Conservation (phyloP, 2,329 filamentous ascomycete species). For the Penicillium sp. region DNA sequence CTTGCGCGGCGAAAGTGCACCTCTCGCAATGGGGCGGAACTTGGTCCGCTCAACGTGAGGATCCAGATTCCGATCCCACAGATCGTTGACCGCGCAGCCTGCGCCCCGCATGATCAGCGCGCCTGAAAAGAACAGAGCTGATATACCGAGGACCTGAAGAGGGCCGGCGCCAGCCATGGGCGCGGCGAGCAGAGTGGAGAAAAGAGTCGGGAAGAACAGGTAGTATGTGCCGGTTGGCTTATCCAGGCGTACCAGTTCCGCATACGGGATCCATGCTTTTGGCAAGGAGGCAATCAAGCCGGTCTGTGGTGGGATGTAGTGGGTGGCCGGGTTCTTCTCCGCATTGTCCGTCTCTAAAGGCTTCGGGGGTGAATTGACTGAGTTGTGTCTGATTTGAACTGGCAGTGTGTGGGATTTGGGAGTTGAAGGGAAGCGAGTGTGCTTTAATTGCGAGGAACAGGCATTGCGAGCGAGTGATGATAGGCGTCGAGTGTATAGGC, state of each 20-base stretch:
- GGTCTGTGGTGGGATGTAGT: slow-evolving; percentile 49
- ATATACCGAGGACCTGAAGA: slow-evolving; percentile 40
- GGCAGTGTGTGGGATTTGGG: neutral
- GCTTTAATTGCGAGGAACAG: neutral
- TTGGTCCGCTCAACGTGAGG: slow-evolving; percentile 54
- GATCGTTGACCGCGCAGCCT: slow-evolving; percentile 60
- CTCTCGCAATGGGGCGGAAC: slow-evolving; percentile 54
- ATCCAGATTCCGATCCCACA: slow-evolving; percentile 57
- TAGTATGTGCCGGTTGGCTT: slow-evolving; percentile 55
- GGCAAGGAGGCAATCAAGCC: slow-evolving; percentile 52
- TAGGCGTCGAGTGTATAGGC: slow-evolving; percentile 6
- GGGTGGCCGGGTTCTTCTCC: slow-evolving; percentile 23
- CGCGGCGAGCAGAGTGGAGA: slow-evolving; percentile 50
- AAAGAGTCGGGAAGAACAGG: slow-evolving; percentile 56
- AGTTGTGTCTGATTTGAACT: slow-evolving; percentile 4
- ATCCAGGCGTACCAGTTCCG: slow-evolving; percentile 56
- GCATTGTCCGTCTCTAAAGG: neutral
- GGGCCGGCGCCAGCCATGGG: slow-evolving; percentile 39
- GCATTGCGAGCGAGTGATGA: slow-evolving; percentile 4
- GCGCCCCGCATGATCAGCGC: slow-evolving; percentile 54
- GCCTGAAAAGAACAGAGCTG: slow-evolving; percentile 44
- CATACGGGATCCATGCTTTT: slow-evolving; percentile 56
- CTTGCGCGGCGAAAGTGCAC: slow-evolving; percentile 50
- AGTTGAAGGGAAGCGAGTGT: neutral
- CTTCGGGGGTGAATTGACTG: slow-evolving; percentile 9